Percentiles rank a stretch among this genome's conserved stretches.
phyloP scores from a whole-genome alignment of 2,329 filamentous ascomycete genomes.

The Graphilbum sp. region DNA sequence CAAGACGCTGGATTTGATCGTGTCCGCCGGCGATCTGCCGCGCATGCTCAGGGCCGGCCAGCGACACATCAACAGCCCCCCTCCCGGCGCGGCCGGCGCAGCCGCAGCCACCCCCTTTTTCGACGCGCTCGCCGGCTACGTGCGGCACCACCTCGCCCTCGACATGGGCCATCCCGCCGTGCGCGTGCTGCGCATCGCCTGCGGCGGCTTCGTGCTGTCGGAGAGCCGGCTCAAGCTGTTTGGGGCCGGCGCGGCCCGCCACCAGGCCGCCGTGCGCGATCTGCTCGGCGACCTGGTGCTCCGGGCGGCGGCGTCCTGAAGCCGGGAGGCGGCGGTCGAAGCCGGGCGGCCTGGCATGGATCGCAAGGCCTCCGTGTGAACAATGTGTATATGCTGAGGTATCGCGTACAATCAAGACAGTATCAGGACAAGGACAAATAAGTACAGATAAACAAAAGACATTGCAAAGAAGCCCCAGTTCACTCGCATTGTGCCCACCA shows the following conservation, averaged over 20 bases:
- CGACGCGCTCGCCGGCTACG: slow-evolving; percentile 30
- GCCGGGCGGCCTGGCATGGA: no score
- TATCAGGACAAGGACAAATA: no score
- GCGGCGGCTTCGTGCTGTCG: slow-evolving; percentile 37
- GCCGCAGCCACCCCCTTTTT: slow-evolving; percentile 24
- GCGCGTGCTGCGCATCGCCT: slow-evolving; percentile 33
- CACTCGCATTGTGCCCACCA: slow-evolving; percentile 20
- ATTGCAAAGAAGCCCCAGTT: no score
- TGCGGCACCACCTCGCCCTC: slow-evolving; percentile 35
- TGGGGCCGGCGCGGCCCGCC: neutral
- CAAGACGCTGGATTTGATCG: slow-evolving; percentile 33
- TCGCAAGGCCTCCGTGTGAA: no score
- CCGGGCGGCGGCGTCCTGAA: slow-evolving; percentile 2
- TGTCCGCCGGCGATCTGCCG: slow-evolving; percentile 29
- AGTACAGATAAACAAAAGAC: no score
- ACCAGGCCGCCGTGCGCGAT: neutral
- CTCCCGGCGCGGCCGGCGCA: slow-evolving; percentile 4
- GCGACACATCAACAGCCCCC: no score
- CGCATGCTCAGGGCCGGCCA: slow-evolving; percentile 28
- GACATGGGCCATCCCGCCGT: slow-evolving; percentile 40
- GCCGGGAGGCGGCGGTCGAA: neutral
- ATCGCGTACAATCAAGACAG: no score
- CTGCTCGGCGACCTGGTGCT: slow-evolving; percentile 3
- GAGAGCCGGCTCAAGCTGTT: slow-evolving; percentile 36
- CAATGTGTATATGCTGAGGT: no score